phyloP scores from a whole-genome alignment of 2,329 filamentous ascomycete genomes.

The Aureobasidium mangrovei region DNA sequence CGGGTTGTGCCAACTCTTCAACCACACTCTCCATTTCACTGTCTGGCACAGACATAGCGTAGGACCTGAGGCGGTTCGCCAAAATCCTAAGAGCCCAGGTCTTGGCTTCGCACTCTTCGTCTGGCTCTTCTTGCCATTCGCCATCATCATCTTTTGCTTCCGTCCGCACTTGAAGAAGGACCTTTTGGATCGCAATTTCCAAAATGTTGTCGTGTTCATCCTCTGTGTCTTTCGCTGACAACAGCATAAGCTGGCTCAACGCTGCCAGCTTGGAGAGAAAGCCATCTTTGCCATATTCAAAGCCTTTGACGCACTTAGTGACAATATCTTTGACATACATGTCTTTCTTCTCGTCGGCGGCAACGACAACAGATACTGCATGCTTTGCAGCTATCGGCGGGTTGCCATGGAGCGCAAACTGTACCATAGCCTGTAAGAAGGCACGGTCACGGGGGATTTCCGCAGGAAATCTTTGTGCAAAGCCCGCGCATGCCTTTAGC shows the following conservation, averaged over 20 bases:
- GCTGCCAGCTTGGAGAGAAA: conserved; percentile 67
- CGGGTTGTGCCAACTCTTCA: conserved; percentile 48
- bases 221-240: conserved; percentile 63
- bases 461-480: conserved; percentile 73
- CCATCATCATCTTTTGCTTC: conserved; percentile 43
- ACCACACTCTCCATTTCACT: conserved; percentile 39
- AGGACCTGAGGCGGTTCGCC: conserved; percentile 71
- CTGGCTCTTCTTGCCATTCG: conserved; percentile 48
- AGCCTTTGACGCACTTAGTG: conserved; percentile 63
- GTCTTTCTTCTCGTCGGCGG: conserved; percentile 66
- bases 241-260: conserved; percentile 65
- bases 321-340: conserved; percentile 80
- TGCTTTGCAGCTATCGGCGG: conserved; percentile 85
- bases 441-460: conserved; percentile 76
- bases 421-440: conserved; percentile 70
- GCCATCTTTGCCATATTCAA: conserved; percentile 61
- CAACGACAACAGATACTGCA: conserved; percentile 81
- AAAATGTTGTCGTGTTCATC: conserved; percentile 70
- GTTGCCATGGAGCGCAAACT: conserved; percentile 72
- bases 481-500: conserved; percentile 86
- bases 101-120: conserved; percentile 78
- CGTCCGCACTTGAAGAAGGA: conserved; percentile 55
- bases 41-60: conserved; percentile 24
- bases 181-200: conserved; percentile 64
- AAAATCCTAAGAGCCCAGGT: conserved; percentile 74